Base-by-base conservation (phyloP, 495 filamentous ascomycete genomes). In the Physcia stellaris region DNA sequence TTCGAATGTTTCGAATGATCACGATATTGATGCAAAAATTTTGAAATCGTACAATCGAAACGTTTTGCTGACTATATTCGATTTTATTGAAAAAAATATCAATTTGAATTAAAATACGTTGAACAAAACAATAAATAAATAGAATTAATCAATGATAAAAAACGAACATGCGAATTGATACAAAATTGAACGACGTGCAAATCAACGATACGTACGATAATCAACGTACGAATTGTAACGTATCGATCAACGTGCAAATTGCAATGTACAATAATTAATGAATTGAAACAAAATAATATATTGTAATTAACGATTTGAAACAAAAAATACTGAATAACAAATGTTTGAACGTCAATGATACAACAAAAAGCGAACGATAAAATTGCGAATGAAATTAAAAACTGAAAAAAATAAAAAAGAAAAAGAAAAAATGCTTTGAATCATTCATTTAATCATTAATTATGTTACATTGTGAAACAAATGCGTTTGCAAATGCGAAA, bases 211-310 rank as follows among this genome's bases (percentile, higher is more conserved):
- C n/a, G n/a, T n/a, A n/a, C n/a, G n/a, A n/a, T n/a, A n/a, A n/a
- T n/a, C n/a, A n/a, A n/a, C n/a, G n/a, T n/a, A n/a, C n/a, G n/a
- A n/a, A n/a, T n/a, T n/a, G n/a, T n/a, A n/a, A n/a, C n/a, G n/a
- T 19, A 13, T 37, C 10, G 9, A 37, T 22, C 15, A 13, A 13
- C 6, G 13, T 7, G 17, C 15, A 23, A 40, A 37, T 40, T 23
- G 17, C 7, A 11, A 33, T 6, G 7, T 33, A 40, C 6, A 40
- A 34, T 40, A 33, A 7, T 35, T 6, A 6, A 33, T 23, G 32
- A 33, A 37, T 13, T 40, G 32, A 40, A 33, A 5, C 18, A 36
- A 32, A 12, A 40, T 13, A 40, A 34, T 7, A 34, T 40, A 22
- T 33, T 34, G 32, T 11, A 6, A 32, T 9, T 28, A 28, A 13